These are phyloP conservation scores for Calvatia gigantea DNA, from an alignment of 768 basidiomycete species.

Conservation along the genomic window DNA sequence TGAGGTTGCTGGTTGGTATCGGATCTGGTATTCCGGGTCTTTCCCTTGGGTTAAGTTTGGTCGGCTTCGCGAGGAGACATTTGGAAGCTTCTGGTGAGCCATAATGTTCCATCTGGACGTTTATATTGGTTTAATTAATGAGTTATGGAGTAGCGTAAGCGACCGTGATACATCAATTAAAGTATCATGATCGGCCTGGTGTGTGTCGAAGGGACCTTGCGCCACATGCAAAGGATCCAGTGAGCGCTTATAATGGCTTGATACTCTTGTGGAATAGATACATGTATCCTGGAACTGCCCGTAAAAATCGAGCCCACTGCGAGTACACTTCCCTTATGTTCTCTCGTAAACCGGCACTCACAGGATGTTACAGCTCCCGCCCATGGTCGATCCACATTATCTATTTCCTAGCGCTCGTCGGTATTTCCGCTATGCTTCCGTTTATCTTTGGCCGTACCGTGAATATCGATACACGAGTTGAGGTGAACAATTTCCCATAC, in stretches of 20 bases:
- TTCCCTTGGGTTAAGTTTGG: constrained; percentile 27
- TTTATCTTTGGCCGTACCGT: constrained; percentile 37
- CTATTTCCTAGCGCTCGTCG: constrained; percentile 28
- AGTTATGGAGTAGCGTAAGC: constrained; percentile 37
- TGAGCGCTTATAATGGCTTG: constrained; percentile 26
- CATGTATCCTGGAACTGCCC: constrained; percentile 28
- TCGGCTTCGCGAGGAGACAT: constrained; percentile 25
- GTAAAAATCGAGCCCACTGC: constrained; percentile 26
- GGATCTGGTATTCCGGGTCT: constrained; percentile 32
- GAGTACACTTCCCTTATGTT: constrained; percentile 38
- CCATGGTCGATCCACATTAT: constrained; percentile 36
- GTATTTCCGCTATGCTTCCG: constrained; percentile 24
- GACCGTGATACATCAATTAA: constrained; percentile 39
- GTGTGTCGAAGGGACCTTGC: constrained; percentile 34
- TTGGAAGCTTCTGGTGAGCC: constrained; percentile 35
- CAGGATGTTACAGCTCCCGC: constrained; percentile 24
- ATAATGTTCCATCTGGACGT: not conserved
- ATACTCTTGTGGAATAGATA: constrained; percentile 32
- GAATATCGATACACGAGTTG: constrained; percentile 26
- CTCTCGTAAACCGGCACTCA: constrained; percentile 13
- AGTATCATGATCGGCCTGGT: constrained; percentile 24
- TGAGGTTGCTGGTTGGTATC: constrained; percentile 31
- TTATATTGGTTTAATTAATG: not conserved
- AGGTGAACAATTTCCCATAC: constrained; percentile 19
- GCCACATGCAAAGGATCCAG: constrained; percentile 25